Base-by-base conservation (phyloP, 1,284 basidiomycete species). In the Puccinia polysora region DNA sequence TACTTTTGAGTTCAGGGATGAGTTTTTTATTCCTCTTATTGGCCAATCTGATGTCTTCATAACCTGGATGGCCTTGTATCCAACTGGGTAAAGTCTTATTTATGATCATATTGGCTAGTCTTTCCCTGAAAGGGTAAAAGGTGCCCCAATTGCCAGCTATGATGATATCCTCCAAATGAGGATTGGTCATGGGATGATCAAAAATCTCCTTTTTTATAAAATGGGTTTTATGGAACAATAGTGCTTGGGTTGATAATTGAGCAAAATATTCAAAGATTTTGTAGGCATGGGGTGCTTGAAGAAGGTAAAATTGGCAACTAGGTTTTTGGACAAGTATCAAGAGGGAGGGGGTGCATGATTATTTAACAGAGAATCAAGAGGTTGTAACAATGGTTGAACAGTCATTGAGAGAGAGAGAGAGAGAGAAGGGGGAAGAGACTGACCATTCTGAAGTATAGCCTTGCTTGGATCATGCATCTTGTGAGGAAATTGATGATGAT, bases 41-140 rank as follows among this genome's bases (percentile, higher is more conserved):
- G n/a, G 59, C 38, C 14, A n/a, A 8, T 34, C 47, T 62, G n/a
- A 62, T 62, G 25, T 62, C 59, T 28, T 62, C 59, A 43, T 62
- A 62, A 4, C 59, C 59, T 4, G 59, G 59, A 62, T 62, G 59
- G 23, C 59, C 59, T n/a, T 34, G 34, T 25, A 62, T 62, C 59
- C 59, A 62, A 45, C 59, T 40, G n/a, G 59, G 59, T 14, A 62
- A n/a, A 12, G 59, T 43, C 36, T 62, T 40, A 62, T 62, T 62
- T 8, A 36, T 25, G 40, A 62, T 62, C 59, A 62, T 40, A 20
- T 62, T 25, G 4, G 59, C 59, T 45, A 62, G 32, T 23, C 59
- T 40, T 40, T 36, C 59, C 8, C 59, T 36, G 25, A 62, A 62
- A 25, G 59, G 59, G 47, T 62, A 62, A 43, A 62, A 62, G 8